Conservation (phyloP, 768 basidiomycete genomes). For the Rubroboletus satanas region DNA sequence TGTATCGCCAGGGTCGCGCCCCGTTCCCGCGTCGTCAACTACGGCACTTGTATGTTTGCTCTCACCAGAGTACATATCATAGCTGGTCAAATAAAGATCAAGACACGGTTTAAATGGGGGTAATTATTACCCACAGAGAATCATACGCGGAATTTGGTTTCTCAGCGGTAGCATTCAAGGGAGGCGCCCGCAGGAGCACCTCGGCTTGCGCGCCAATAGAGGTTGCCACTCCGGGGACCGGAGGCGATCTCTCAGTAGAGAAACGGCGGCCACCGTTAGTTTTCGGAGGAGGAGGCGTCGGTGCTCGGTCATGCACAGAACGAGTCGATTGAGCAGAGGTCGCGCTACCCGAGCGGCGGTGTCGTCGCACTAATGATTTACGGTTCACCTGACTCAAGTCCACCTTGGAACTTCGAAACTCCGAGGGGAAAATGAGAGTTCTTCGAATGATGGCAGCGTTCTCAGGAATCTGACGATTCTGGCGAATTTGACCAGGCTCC, state of each 20-base stretch:
- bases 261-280: constrained; percentile 53
- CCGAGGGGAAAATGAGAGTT: constrained; percentile 77
- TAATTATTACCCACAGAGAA: constrained; percentile 57
- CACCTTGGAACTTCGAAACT: constrained; percentile 51
- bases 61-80: constrained; percentile 77
- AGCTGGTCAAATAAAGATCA: constrained; percentile 43
- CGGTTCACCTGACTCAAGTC: constrained; percentile 54
- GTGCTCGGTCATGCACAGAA: constrained; percentile 76
- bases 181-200: constrained; percentile 38
- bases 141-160: constrained; percentile 73
- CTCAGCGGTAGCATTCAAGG: constrained; percentile 45
- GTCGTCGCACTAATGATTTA: constrained; percentile 46
- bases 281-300: constrained; percentile 81
- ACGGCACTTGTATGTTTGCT: constrained; percentile 35
- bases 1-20: constrained; percentile 21
- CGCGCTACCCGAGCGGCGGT: constrained; percentile 61
- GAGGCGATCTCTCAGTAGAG: constrained; percentile 63
- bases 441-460: constrained; percentile 60
- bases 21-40: constrained; percentile 34
- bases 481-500: constrained; percentile 25
- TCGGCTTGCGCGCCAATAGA: constrained; percentile 43
- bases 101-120: constrained; percentile 14
- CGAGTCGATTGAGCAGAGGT: constrained; percentile 58
- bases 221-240: constrained; percentile 60
- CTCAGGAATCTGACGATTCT: constrained; percentile 35